phyloP scores from a whole-genome alignment of 2,329 filamentous ascomycete genomes.

The Sporothrix pallida region DNA sequence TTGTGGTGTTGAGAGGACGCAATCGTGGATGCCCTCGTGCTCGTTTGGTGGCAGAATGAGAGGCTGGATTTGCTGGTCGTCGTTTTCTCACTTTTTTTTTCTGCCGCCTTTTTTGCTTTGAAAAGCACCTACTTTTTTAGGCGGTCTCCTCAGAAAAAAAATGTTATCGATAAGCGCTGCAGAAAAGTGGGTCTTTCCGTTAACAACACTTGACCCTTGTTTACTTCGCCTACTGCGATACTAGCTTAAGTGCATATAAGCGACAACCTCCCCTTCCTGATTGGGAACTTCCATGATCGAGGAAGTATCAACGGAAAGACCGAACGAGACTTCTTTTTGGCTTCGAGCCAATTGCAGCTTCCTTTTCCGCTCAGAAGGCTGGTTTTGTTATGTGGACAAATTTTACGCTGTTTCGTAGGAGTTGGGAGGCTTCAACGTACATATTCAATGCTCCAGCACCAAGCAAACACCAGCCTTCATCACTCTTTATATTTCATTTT shows the following conservation, averaged over 20 bases:
- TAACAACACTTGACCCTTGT: background rate
- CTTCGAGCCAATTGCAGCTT: too few relatives aligned
- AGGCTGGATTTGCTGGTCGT: background rate
- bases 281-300: background rate
- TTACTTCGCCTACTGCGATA: conserved; percentile 2
- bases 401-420: background rate
- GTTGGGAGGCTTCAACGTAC: too few relatives aligned
- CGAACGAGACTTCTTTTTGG: background rate
- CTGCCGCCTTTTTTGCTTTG: conserved; percentile 17
- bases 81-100: conserved; percentile 20
- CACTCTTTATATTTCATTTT: too few relatives aligned
- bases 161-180: conserved; percentile 27
- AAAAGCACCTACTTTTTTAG: conserved; percentile 21
- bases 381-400: too few relatives aligned
- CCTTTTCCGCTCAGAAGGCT: too few relatives aligned
- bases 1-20: background rate
- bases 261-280: background rate
- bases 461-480: too few relatives aligned
- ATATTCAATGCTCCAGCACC: too few relatives aligned
- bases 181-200: background rate
- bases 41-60: background rate
- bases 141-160: conserved; percentile 26
- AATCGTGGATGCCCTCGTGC: background rate
- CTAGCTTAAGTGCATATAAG: conserved; percentile 9
- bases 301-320: background rate